Percentiles rank a stretch among this genome's conserved stretches.
These are phyloP conservation scores for Calendula officinalis DNA, from an alignment of 129 eudicot species.

Conservation along the genomic window DNA sequence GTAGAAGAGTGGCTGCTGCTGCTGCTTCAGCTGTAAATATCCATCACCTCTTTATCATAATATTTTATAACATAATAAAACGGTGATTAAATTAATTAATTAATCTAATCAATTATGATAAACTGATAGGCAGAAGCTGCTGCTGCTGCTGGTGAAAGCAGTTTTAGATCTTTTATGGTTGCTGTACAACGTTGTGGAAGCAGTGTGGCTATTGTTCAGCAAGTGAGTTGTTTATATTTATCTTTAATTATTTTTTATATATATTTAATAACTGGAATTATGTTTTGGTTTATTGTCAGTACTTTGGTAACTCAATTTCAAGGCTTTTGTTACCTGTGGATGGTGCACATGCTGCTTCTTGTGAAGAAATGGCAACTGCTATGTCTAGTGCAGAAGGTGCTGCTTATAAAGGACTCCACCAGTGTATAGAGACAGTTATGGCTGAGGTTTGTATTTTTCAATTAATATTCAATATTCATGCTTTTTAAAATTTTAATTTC, in stretches of 20 bases:
- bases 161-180: slow-evolving; percentile 98
- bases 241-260: background rate
- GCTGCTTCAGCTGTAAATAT: slow-evolving; percentile 97
- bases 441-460: slow-evolving; percentile 66
- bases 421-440: slow-evolving; percentile 96
- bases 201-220: slow-evolving; percentile 99
- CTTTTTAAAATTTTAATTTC: background rate
- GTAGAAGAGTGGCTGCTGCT: slow-evolving; percentile 99
- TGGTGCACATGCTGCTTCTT: slow-evolving; percentile 97
- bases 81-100: background rate
- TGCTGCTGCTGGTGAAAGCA: slow-evolving; percentile 99
- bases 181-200: slow-evolving; percentile 99
- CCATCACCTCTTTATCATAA: slow-evolving; percentile 8
- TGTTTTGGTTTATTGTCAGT: slow-evolving; percentile 44
- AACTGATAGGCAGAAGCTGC: slow-evolving; percentile 88
- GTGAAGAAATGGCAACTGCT: slow-evolving; percentile 95
- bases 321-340: slow-evolving; percentile 93
- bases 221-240: slow-evolving; percentile 42
- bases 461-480: background rate
- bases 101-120: slow-evolving; percentile 16
- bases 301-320: slow-evolving; percentile 86
- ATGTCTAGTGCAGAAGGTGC: slow-evolving; percentile 96
- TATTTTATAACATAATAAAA: background rate
- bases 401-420: slow-evolving; percentile 98
- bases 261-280: background rate